Base-by-base conservation (phyloP, 768 basidiomycete species). In the Amanita jacksonii region DNA sequence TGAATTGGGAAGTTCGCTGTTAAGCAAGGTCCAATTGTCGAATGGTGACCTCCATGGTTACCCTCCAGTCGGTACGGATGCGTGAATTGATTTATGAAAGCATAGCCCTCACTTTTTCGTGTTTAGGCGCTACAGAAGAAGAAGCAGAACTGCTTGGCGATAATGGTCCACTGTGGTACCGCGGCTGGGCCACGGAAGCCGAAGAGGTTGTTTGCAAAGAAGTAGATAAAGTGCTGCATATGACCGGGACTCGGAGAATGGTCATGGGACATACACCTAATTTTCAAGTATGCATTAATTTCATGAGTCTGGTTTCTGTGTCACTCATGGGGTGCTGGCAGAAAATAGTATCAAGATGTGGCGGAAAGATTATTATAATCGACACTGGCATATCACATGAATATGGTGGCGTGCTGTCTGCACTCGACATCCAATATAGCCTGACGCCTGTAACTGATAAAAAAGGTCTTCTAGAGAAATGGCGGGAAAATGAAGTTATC, bases 211-310 rank as follows among this genome's bases (percentile, higher is more conserved):
- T 76, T 4, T 99, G 96, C 59, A 58, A 53, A 1, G 70, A 76
- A 27, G 90, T 90, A 0, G 80, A 86, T 46, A 62, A 68, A 19
- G 82, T 93, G 13, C 63, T 88, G 41, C 57, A 70, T 23, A 76
- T 73, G 59, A 82, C 88, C 1, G 90, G 90, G 1, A 92, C 87
- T 19, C 65, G 87, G 47, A 68, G 90, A 52, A 80, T 93, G 79
- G 76, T 98, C 35, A 92, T 96, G 90, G 94, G 94, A 0, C 96
- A 98, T 60, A 98, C 96, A 0, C 94, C 96, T 1, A 74, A 93
- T 58, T 90, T 96, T 52, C 70, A 70, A 48, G 83, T 79, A 49
- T 16, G 23, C 39, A 42, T 13, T 47, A 37, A 34, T 12, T 23
- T 24, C 4, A 22, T 8, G n/a, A n/a, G n/a, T n/a, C n/a, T n/a